Base-by-base conservation (phyloP, 2,329 filamentous ascomycete genomes). In the Fusarium multiceps region DNA sequence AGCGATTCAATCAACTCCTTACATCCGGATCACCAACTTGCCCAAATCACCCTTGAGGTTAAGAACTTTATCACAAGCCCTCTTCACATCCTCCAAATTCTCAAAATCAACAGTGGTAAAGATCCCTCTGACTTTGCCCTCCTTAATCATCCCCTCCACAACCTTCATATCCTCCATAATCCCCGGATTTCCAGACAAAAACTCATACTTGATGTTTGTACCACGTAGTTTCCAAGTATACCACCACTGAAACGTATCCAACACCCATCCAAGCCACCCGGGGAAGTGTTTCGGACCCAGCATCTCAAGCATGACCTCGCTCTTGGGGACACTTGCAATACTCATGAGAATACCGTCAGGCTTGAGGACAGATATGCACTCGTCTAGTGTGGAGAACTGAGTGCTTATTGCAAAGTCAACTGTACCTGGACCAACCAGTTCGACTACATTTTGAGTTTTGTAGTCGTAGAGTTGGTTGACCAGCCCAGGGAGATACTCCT, bases 391-490 rank as follows among this genome's bases (percentile, higher is more conserved):
- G 14, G 55, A 7, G 65, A 79, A 81, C 41, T 83, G 81, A 23
- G 86, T 87, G 72, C 85, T 86, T 51, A 83, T 80, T 27, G 84
- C 79, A 55, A 87, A 81, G 68, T 88, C 86, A 5, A 87, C 81
- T 20, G 77, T 82, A 25, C 81, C 82, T 4, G 71, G 72, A 4
- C 80, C 77, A 3, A 87, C 79, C 18, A 8, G 79, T 63, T 32
- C 75, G 69, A 55, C 55, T 4, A 85, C 74, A 7, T 81, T 76
- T 32, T 80, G 72, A 45, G 76, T 82, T 57, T 78, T 82, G 75
- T 88, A 88, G 71, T 88, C 85, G 62, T 87, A 77, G 27, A 87
- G 74, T 65, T 85, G 79, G 73, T 86, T 85, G 3, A 86, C 82
- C 8, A 84, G 76, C 0, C 81, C 83, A 0, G 82, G 79, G 0